phyloP scores from a whole-genome alignment of 2,329 filamentous ascomycete species.

The Trichoderma gracile region DNA sequence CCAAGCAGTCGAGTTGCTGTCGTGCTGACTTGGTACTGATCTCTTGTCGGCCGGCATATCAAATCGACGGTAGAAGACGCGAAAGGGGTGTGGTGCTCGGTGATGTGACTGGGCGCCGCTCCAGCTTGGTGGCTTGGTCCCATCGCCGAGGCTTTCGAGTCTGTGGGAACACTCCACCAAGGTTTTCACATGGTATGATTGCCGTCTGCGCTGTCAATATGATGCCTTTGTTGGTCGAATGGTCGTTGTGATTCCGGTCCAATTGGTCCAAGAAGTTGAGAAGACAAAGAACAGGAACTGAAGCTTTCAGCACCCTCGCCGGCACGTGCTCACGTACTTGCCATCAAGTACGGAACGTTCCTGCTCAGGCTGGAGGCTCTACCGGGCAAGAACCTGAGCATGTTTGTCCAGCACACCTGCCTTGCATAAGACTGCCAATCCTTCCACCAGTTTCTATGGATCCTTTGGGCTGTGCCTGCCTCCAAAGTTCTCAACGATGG shows the following conservation, averaged over 20 bases:
- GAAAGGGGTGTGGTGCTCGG: constrained; percentile 13
- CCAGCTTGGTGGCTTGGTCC: not conserved
- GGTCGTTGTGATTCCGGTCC: not conserved
- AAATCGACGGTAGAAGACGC: not conserved
- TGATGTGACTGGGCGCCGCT: not conserved
- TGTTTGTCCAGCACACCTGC: not conserved
- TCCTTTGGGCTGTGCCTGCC: constrained; percentile 7
- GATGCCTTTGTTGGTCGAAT: not conserved
- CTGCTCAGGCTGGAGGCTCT: not conserved
- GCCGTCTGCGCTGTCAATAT: not conserved
- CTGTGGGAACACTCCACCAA: not conserved
- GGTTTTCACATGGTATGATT: constrained; percentile 5
- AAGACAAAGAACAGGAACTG: not conserved
- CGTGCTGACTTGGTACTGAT: not conserved
- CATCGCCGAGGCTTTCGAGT: not conserved
- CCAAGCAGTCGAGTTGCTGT: not conserved
- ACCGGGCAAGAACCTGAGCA: not conserved
- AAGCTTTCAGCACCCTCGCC: not conserved
- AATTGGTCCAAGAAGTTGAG: not conserved
- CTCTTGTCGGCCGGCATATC: not conserved
- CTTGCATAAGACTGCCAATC: not conserved
- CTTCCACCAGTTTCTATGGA: not conserved
- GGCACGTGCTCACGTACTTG: not conserved
- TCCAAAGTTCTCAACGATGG: not conserved
- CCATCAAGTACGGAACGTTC: not conserved